Conservation (phyloP, 768 basidiomycete genomes). For the Podaxis sp. region DNA sequence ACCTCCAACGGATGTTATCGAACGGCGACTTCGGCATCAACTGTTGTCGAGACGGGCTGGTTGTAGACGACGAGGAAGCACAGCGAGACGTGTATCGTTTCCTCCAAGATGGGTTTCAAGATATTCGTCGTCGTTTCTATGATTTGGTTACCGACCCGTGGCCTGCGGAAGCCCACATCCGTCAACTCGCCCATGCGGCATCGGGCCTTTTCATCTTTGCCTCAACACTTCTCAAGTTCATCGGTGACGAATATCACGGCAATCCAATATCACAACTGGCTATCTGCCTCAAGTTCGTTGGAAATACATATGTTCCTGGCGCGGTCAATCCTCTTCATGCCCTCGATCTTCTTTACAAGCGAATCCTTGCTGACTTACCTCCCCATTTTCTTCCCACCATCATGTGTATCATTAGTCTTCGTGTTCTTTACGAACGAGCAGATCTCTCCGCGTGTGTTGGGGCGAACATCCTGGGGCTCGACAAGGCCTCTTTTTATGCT, state of each 20-base stretch:
- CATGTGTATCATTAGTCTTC: neutral
- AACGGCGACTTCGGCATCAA: neutral
- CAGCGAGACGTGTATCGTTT: neutral
- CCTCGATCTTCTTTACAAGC: neutral
- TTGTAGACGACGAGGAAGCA: neutral
- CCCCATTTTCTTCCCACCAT: neutral
- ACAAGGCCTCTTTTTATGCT: neutral
- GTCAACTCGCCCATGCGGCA: neutral
- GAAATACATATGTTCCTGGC: too few species aligned
- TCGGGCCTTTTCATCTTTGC: constrained; percentile 4
- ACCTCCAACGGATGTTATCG: neutral
- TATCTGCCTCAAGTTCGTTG: neutral
- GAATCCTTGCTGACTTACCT: neutral
- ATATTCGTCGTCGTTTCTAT: neutral
- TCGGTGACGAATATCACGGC: neutral
- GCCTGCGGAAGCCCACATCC: neutral
- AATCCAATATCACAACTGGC: neutral
- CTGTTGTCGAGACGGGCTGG: neutral
- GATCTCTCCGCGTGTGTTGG: neutral
- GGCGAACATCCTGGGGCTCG: neutral
- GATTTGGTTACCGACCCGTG: neutral
- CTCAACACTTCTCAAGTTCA: neutral
- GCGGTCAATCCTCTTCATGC: neutral
- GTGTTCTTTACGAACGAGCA: neutral
- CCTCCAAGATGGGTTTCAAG: neutral